Conservation (phyloP, 495 filamentous ascomycete species). For the Aspergillus panamensis region DNA sequence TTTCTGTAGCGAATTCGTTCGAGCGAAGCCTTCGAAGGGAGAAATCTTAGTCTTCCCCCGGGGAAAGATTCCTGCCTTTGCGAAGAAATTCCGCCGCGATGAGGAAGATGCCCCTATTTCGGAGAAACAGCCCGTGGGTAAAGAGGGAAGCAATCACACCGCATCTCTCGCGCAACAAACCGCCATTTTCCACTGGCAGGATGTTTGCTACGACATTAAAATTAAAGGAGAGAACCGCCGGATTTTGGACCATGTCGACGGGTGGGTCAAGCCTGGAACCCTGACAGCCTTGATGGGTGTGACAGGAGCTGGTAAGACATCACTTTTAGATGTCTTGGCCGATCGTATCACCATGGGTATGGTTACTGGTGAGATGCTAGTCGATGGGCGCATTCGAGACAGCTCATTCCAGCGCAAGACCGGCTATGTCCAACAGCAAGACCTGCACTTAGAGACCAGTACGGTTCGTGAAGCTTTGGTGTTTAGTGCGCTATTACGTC, state of each 20-base stretch:
- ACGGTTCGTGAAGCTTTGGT: conserved; percentile 80
- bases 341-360: conserved; percentile 82
- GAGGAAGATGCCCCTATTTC: conserved; percentile 31
- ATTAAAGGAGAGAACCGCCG: conserved; percentile 73
- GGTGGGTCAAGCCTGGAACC: conserved; percentile 89
- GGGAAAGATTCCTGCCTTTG: conserved; percentile 63
- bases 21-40: conserved; percentile 76
- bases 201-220: conserved; percentile 86
- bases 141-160: conserved; percentile 15
- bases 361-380: conserved; percentile 79
- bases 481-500: conserved; percentile 81
- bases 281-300: conserved; percentile 82
- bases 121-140: conserved; percentile 31
- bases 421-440: conserved; percentile 91
- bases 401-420: conserved; percentile 85
- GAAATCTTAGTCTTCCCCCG: conserved; percentile 85
- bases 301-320: conserved; percentile 61
- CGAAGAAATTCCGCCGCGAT: conserved; percentile 43
- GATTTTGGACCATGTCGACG: conserved; percentile 78
- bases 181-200: conserved; percentile 80
- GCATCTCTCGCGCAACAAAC: conserved; percentile 51
- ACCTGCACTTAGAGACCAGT: conserved; percentile 77
- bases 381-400: conserved; percentile 72
- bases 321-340: conserved; percentile 54
- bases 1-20: conserved; percentile 66